Base-by-base conservation (phyloP, 2,329 filamentous ascomycete genomes). In the Neopestalotiopsis sp. region DNA sequence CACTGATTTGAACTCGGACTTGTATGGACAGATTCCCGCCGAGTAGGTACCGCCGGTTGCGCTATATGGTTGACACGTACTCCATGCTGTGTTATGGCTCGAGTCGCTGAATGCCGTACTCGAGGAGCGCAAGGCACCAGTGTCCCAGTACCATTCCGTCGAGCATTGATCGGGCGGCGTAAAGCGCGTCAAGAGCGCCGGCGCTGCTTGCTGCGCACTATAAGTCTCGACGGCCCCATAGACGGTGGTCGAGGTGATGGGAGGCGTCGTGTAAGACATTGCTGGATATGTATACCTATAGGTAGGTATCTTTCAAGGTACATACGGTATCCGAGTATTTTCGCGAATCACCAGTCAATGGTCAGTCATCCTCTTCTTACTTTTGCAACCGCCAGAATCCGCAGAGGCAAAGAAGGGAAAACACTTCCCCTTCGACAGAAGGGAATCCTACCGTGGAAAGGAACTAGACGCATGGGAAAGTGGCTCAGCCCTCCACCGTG, bases 121-220 rank as follows among this genome's bases (percentile, higher is more conserved):
- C n/a, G 67, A 45, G 13, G 60, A 59, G 7, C 30, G 14, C 45
- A 58, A 58, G 12, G 24, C 60, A 13, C 45, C 67, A 13, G 49
- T 61, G n/a, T 68, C 67, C 67, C 67, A 68, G 45, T 40, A 68
- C 67, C 67, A 68, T n/a, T 68, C 67, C 14, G 67, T 68, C 32
- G 61, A 57, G 49, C 67, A 68, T 20, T 67, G 58, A 10, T 20
- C 45, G 3, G 58, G 30, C 20, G 58, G 68, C 38, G 57, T 67
- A 34, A 60, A 69, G n/a, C 68, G 64, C 14, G 68, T 69, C 42
- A 69, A 59, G 20, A 69, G 59, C 9, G 68, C 64, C 42, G 68
- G 68, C 58, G 34, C 64, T 14, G 40, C 28, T 30, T 62, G 68
- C 30, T 59, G 59, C 14, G 64, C 58, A 40, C 63, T 62, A 57